Percentiles rank a stretch among this genome's conserved stretches.
Conservation (phyloP, 805 yeast genomes). For the Candida mattraensis region DNA sequence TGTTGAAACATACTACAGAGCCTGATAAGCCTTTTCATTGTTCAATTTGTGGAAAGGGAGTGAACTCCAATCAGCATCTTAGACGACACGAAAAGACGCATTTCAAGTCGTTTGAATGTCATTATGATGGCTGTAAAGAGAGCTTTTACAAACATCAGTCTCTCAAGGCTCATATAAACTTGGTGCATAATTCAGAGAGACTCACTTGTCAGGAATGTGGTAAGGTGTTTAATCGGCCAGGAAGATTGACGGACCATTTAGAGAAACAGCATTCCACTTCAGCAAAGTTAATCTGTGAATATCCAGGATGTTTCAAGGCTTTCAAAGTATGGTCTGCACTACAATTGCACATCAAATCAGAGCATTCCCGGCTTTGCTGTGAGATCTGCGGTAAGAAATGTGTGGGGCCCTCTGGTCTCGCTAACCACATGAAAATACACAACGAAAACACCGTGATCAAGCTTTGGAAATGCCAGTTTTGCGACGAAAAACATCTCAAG, state of each 20-base stretch:
- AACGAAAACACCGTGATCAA: constrained; percentile 50
- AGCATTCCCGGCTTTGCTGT: constrained; percentile 72
- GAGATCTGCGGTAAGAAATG: constrained; percentile 65
- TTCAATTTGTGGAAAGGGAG: constrained; percentile 76
- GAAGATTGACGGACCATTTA: constrained; percentile 64
- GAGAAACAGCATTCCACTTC: constrained; percentile 58
- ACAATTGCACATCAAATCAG: constrained; percentile 66
- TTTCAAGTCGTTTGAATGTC: constrained; percentile 61
- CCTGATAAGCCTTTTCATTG: constrained; percentile 72
- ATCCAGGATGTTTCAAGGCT: constrained; percentile 55
- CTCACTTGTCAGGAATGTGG: constrained; percentile 64
- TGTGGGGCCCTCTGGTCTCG: constrained; percentile 68
- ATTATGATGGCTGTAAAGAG: constrained; percentile 60
- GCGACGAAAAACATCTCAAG: constrained; percentile 50
- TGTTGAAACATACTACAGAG: constrained; percentile 54
- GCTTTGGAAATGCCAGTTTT: constrained; percentile 66
- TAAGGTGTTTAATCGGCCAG: constrained; percentile 62
- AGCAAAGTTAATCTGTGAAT: constrained; percentile 57
- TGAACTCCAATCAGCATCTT: constrained; percentile 76
- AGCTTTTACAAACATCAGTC: constrained; percentile 75
- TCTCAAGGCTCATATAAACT: constrained; percentile 65
- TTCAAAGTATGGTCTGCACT: constrained; percentile 75
- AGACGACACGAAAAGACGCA: constrained; percentile 84
- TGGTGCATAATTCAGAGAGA: constrained; percentile 55
- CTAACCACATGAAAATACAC: constrained; percentile 74